Conservation (phyloP, 2,329 filamentous ascomycete genomes). For the Cryphonectria naterciae region DNA sequence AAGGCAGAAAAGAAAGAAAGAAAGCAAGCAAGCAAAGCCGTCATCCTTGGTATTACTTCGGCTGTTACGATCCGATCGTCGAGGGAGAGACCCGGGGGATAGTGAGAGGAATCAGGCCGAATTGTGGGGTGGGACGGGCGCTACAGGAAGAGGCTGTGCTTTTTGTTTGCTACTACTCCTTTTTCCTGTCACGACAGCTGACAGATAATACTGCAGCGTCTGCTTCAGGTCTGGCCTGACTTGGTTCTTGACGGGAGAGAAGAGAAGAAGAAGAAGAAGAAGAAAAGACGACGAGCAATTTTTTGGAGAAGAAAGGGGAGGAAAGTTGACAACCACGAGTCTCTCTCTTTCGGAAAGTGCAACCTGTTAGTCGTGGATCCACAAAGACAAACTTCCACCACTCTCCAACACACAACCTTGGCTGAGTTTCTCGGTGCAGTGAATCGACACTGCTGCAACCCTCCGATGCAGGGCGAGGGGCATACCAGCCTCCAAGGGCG, state of each 20-base stretch:
- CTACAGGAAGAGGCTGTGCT: constrained; percentile 3
- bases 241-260: too few relatives aligned
- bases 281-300: neutral
- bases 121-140: neutral
- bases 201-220: neutral
- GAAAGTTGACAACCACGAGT: too few relatives aligned
- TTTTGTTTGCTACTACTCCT: constrained; percentile 9
- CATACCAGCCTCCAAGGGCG: neutral
- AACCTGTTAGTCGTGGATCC: neutral
- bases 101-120: neutral
- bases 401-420: neutral
- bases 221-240: neutral
- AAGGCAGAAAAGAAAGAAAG: neutral
- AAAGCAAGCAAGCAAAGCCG: neutral
- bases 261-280: neutral
- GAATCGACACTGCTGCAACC: neutral
- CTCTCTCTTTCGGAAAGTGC: neutral
- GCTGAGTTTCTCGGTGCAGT: neutral
- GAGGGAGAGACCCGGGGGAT: neutral
- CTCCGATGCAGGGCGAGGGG: constrained; percentile 1
- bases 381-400: neutral
- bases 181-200: neutral
- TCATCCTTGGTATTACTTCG: neutral
- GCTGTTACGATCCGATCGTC: constrained; percentile 6
- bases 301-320: neutral